Percentiles rank a stretch among this genome's conserved stretches.
Conservation (phyloP, 2,329 filamentous ascomycete genomes). For the Elsinoe perseae region DNA sequence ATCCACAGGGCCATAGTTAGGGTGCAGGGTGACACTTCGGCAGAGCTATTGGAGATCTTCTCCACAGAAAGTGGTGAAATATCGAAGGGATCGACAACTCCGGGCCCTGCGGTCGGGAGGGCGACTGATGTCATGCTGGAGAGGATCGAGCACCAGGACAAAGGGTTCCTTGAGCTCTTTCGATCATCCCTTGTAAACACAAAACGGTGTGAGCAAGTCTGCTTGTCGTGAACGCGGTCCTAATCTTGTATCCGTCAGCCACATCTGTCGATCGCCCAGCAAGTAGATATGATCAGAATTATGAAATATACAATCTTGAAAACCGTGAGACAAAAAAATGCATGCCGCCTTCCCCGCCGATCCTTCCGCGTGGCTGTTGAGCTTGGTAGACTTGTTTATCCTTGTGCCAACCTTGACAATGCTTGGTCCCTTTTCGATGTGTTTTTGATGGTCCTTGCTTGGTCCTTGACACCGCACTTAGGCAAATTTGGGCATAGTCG, state of each 20-base stretch:
- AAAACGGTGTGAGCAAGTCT: background rate
- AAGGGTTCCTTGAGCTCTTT: background rate
- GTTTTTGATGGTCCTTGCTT: background rate
- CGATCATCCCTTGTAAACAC: background rate
- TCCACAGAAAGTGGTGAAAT: background rate
- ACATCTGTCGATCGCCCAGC: too few relatives aligned
- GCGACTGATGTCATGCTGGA: conserved; percentile 1
- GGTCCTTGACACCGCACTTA: conserved; percentile 1
- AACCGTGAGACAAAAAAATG: background rate
- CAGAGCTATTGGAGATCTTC: conserved; percentile 11
- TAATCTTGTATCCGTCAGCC: too few relatives aligned
- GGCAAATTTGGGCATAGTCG: conserved; percentile 1
- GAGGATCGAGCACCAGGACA: background rate
- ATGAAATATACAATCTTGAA: background rate
- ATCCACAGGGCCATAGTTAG: background rate
- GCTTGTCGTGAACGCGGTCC: background rate
- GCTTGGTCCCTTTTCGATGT: too few relatives aligned
- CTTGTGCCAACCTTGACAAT: background rate
- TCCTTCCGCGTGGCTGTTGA: background rate
- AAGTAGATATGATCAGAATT: background rate
- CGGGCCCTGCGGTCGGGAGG: background rate
- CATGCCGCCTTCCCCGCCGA: conserved; percentile 2
- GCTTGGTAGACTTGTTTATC: background rate
- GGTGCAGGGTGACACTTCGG: conserved; percentile 8
- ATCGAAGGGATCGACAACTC: background rate